Conservation (phyloP, 2,329 filamentous ascomycete species). For the Apiospora marii region DNA sequence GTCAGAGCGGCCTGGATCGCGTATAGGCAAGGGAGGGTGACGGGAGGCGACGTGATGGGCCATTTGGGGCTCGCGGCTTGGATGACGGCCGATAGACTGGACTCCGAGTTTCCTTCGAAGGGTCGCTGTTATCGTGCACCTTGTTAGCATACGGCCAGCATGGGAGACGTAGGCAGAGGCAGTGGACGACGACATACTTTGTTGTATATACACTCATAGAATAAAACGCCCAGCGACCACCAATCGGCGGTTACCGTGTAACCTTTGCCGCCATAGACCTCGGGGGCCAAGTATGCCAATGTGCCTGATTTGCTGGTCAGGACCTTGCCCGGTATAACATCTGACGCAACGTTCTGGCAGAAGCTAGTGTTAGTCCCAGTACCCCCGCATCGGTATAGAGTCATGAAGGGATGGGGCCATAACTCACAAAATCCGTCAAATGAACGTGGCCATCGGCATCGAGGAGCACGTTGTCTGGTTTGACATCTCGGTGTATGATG, state of each 20-base stretch:
- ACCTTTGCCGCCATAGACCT: slow-evolving; percentile 90
- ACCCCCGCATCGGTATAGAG: slow-evolving; percentile 27
- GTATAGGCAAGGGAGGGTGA: slow-evolving; percentile 86
- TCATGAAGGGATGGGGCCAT: neutral
- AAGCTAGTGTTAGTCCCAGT: slow-evolving; percentile 44
- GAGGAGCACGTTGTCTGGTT: slow-evolving; percentile 89
- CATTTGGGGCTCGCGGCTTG: slow-evolving; percentile 84
- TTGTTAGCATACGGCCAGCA: neutral
- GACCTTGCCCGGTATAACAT: slow-evolving; percentile 81
- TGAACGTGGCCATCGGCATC: slow-evolving; percentile 94
- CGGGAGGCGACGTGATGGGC: slow-evolving; percentile 90
- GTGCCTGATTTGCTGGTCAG: slow-evolving; percentile 97
- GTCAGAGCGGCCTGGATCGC: slow-evolving; percentile 87
- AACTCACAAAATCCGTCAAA: slow-evolving; percentile 91
- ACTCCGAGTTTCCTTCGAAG: slow-evolving; percentile 89
- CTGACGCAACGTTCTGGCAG: slow-evolving; percentile 91
- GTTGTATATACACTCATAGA: slow-evolving; percentile 99
- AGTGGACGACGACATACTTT: slow-evolving; percentile 68
- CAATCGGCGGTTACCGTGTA: slow-evolving; percentile 94
- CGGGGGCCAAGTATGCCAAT: slow-evolving; percentile 91
- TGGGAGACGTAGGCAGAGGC: slow-evolving; percentile 25
- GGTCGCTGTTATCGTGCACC: slow-evolving; percentile 72
- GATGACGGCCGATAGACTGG: slow-evolving; percentile 81
- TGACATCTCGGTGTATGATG: slow-evolving; percentile 90
- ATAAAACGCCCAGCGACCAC: slow-evolving; percentile 98